Conservation (phyloP, 148 eudicot genomes). For the Talinum fruticosum region DNA sequence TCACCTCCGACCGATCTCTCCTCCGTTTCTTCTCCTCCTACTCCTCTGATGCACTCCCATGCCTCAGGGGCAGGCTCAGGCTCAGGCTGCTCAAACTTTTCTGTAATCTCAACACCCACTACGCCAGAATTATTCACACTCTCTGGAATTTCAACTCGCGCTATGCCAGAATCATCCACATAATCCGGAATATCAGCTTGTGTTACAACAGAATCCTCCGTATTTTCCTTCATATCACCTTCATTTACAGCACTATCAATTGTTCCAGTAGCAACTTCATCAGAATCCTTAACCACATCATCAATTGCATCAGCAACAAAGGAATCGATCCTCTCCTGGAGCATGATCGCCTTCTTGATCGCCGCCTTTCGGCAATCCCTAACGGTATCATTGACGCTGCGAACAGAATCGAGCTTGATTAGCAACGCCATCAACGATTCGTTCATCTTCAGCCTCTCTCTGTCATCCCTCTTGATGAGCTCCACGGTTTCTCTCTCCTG, state of each 20-base stretch:
- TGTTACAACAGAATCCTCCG: neutral
- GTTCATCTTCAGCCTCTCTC: slow-evolving; percentile 52
- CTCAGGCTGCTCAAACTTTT: neutral
- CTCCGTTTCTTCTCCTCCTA: neutral
- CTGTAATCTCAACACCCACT: slow-evolving; percentile 3
- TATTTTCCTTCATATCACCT: neutral
- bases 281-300: neutral
- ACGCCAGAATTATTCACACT: neutral
- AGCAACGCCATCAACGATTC: slow-evolving; percentile 48
- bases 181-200: neutral
- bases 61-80: neutral
- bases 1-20: neutral
- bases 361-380: slow-evolving; percentile 57
- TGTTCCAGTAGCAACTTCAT: neutral
- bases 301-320: slow-evolving; percentile 17
- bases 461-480: slow-evolving; percentile 31
- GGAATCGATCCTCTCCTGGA: slow-evolving; percentile 59
- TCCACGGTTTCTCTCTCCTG: slow-evolving; percentile 29
- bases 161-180: neutral
- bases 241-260: neutral
- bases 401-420: slow-evolving; percentile 60
- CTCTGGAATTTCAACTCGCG: neutral
- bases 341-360: slow-evolving; percentile 46
- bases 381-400: slow-evolving; percentile 43
- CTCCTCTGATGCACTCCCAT: slow-evolving; percentile 10